Evolutionary conservation across 2,329 filamentous ascomycete species (phyloP), one percentile per base, ranked within the genome.

Genomic region (Pseudogymnoascus sp.): DNA sequence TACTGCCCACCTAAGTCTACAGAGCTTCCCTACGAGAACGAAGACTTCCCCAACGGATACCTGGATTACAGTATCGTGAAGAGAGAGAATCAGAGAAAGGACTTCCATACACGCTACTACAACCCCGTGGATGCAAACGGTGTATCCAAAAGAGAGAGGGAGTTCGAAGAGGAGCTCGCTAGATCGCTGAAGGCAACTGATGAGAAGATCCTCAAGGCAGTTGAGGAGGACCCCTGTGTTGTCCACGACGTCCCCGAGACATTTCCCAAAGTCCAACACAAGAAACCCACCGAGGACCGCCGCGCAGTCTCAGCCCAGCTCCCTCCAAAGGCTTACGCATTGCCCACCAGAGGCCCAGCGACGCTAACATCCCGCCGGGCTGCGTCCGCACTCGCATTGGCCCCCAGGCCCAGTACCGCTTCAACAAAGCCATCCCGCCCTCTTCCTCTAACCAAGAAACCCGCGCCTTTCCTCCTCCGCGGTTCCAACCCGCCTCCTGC

Each of bases 1-100:
- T 96, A 96, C 73, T 92, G 91, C 72, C 91, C 93, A 5, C 91
- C 91, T 0, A 87, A 80, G 64, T 82, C 86, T 1, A 82, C 82
- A 67, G 81, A 85, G n/a, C 76, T 85, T 9, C 83, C 84, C 0
- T 90, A 90, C 69, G 80, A 88, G 68, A 89, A 87, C 19, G 87
- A 91, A 61, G 81, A 89, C 63, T 84, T 89, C 65, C 85, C 86
- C 4, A 76, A 80, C 52, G 79, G 78, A 1, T 79, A 77, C 52
- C 73, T 87, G 38, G 85, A 80, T 0, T 82, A 86, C 59, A 78
- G 84, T 7, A 79, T 79, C 0, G 73, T 88, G 19, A 84, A 84
- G 71, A 78, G 77, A 0, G 79, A 82, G 67, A 87, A 87, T 67
- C 69, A 83, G 2, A 75, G 84, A 67, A 86, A 80, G 72, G 88